phyloP scores from a whole-genome alignment of 2,329 filamentous ascomycete genomes.

The Pestalotiopsis sp. region DNA sequence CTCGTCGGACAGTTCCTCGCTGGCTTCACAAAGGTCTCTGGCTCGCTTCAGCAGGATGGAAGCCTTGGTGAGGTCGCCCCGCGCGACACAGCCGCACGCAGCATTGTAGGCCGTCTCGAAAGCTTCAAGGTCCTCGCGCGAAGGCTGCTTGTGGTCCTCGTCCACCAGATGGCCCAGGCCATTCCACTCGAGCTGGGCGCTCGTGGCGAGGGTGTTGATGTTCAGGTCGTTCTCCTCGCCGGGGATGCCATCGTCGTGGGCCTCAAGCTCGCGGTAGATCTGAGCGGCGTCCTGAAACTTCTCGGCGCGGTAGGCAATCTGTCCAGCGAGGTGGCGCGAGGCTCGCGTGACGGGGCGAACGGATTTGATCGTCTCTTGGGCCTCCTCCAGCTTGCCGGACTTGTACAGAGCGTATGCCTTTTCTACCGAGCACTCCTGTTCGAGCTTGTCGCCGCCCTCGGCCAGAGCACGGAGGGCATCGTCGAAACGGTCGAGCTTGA shows the following conservation, averaged over 20 bases:
- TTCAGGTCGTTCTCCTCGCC: constrained; percentile 74
- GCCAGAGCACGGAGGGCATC: constrained; percentile 73
- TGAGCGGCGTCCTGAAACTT: constrained; percentile 68
- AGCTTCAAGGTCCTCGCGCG: constrained; percentile 66
- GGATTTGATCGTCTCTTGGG: constrained; percentile 48
- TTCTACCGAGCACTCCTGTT: constrained; percentile 66
- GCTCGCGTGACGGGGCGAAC: constrained; percentile 29
- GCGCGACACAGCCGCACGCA: constrained; percentile 72
- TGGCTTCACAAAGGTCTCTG: constrained; percentile 69
- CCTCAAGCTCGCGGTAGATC: constrained; percentile 63
- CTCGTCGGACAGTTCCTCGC: constrained; percentile 72
- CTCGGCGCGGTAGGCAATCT: constrained; percentile 74
- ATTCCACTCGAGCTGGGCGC: constrained; percentile 74
- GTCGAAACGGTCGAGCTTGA: constrained; percentile 82
- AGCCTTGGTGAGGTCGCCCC: constrained; percentile 66
- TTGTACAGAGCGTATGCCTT: constrained; percentile 86
- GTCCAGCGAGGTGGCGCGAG: constrained; percentile 60
- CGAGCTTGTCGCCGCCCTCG: constrained; percentile 62
- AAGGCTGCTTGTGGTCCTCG: constrained; percentile 56
- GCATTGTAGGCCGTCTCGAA: constrained; percentile 85
- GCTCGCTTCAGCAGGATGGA: constrained; percentile 71
- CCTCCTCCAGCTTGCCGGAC: constrained; percentile 68
- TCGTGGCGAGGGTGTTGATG: constrained; percentile 74
- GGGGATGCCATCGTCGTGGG: constrained; percentile 42
- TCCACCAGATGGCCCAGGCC: constrained; percentile 54